These are phyloP conservation scores for Solanum etuberosum DNA, from an alignment of 257 asterid species.

Conservation along the genomic window DNA sequence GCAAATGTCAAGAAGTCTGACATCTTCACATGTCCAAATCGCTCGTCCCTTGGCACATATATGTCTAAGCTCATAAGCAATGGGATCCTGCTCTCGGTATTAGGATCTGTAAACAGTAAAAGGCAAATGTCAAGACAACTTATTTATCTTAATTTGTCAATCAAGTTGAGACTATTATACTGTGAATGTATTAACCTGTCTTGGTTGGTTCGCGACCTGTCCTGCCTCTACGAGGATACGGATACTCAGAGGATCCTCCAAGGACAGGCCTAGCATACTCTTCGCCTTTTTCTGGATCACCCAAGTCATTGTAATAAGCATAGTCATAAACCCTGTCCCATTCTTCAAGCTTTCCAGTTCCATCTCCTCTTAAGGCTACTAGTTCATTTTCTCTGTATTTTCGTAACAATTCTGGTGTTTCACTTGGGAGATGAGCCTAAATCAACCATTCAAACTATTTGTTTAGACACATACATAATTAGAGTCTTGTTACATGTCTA, in stretches of 20 bases:
- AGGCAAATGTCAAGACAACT: neutral
- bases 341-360: slow-evolving; percentile 21
- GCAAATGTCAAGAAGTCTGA: slow-evolving; percentile 12
- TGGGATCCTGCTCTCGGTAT: slow-evolving; percentile 16
- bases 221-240: slow-evolving; percentile 9
- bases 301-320: slow-evolving; percentile 31
- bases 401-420: slow-evolving; percentile 20
- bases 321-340: slow-evolving; percentile 38
- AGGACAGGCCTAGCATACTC: slow-evolving; percentile 13
- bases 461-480: neutral
- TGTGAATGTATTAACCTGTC: neutral
- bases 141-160: neutral
- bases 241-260: slow-evolving; percentile 23
- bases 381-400: slow-evolving; percentile 20
- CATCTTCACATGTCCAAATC: slow-evolving; percentile 26
- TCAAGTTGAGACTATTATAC: neutral
- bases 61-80: slow-evolving; percentile 4
- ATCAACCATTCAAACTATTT: neutral
- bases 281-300: slow-evolving; percentile 18
- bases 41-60: slow-evolving; percentile 29
- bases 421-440: slow-evolving; percentile 26
- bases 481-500: neutral
- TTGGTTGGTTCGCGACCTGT: slow-evolving; percentile 5
- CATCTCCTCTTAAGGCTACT: slow-evolving; percentile 22
- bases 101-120: slow-evolving; percentile 10